phyloP scores from a whole-genome alignment of 2,329 filamentous ascomycete genomes.

The Fusarium globosum region DNA sequence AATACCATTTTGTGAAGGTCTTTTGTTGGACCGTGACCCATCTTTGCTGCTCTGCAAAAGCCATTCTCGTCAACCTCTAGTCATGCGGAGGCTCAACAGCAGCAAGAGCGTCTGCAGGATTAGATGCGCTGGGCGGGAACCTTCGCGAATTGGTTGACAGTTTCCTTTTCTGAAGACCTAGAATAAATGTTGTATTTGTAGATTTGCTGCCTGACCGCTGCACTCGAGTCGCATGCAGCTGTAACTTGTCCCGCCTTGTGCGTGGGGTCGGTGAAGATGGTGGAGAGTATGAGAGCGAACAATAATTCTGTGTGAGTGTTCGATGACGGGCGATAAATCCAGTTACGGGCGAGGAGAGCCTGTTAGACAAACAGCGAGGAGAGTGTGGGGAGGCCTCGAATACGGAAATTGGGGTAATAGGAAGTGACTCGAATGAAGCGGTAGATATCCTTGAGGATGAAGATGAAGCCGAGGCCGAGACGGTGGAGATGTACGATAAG shows the following conservation, averaged over 20 bases:
- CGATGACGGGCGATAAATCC: conserved; percentile 30
- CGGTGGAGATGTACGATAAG: conserved; percentile 43
- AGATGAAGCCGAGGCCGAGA: conserved; percentile 31
- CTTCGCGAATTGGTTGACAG: conserved; percentile 38
- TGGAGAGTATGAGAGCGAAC: conserved; percentile 36
- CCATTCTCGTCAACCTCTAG: conserved; percentile 68
- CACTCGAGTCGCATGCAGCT: conserved; percentile 61
- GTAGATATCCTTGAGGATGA: conserved; percentile 38
- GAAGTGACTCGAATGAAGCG: conserved; percentile 37
- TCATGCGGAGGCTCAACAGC: conserved; percentile 62
- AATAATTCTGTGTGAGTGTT: conserved; percentile 38
- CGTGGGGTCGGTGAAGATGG: conserved; percentile 49
- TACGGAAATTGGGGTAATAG: conserved; percentile 34
- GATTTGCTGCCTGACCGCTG: conserved; percentile 58
- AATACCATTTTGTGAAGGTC: conserved; percentile 94
- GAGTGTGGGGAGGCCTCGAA: conserved; percentile 27
- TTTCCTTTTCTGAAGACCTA: conserved; percentile 36
- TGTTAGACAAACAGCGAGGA: conserved; percentile 14
- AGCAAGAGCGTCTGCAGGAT: conserved; percentile 57
- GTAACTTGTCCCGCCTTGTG: conserved; percentile 59
- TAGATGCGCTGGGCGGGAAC: conserved; percentile 50
- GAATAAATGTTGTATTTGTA: conserved; percentile 30
- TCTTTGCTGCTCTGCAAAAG: conserved; percentile 71
- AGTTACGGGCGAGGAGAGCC: conserved; percentile 33
- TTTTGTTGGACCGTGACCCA: conserved; percentile 92